These are phyloP conservation scores for Vicia sativa DNA, from an alignment of 306 rosid genomes.

Conservation along the genomic window DNA sequence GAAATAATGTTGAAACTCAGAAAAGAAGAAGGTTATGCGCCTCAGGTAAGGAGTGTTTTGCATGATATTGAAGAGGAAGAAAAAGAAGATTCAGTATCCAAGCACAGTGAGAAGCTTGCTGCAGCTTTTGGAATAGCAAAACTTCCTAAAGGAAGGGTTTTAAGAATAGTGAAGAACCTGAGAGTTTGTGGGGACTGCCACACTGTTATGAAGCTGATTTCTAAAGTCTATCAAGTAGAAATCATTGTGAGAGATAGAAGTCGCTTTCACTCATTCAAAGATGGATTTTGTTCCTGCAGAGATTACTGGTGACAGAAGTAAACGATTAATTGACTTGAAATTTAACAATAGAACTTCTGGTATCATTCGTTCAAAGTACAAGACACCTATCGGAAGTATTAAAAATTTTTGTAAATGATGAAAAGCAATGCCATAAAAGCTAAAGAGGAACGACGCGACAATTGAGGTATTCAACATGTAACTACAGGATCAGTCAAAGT, in stretches of 20 bases:
- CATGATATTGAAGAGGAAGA: slow-evolving; percentile 91
- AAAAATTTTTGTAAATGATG: neutral
- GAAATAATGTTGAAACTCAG: slow-evolving; percentile 70
- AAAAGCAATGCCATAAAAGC: neutral
- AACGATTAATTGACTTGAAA: slow-evolving; percentile 18
- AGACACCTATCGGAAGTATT: slow-evolving; percentile 1
- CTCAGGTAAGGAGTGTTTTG: slow-evolving; percentile 63
- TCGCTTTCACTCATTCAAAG: slow-evolving; percentile 77
- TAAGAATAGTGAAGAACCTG: slow-evolving; percentile 81
- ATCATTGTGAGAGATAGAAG: slow-evolving; percentile 80
- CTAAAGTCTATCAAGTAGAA: slow-evolving; percentile 67
- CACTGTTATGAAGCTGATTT: slow-evolving; percentile 76
- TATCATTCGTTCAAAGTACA: slow-evolving; percentile 5
- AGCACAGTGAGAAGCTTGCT: slow-evolving; percentile 90
- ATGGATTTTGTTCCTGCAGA: slow-evolving; percentile 75
- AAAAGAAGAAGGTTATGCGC: slow-evolving; percentile 60
- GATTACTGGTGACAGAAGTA: slow-evolving; percentile 68
- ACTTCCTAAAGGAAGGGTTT: slow-evolving; percentile 51
- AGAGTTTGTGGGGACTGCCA: slow-evolving; percentile 84
- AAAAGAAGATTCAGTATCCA: slow-evolving; percentile 71
- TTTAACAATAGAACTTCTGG: neutral
- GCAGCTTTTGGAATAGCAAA: slow-evolving; percentile 80
- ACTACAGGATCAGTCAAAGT: neutral
- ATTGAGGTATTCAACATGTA: neutral
- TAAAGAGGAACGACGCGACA: neutral